Conservation (phyloP, 148 eudicot species). For the Gaultheria prostrata region DNA sequence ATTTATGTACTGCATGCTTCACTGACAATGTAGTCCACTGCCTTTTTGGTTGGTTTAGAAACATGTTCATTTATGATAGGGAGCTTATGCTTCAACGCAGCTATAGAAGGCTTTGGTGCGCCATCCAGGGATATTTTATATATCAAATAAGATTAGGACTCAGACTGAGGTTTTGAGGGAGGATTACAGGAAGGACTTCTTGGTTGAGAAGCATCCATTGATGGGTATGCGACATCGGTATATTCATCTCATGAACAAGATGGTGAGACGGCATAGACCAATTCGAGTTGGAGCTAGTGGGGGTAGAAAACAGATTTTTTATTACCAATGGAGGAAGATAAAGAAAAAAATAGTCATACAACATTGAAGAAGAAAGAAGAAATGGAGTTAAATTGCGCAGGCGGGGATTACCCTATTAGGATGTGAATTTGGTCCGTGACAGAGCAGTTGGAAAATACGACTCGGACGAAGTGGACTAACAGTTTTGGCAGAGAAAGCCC, state of each 20-base stretch:
- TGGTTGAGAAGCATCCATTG: conserved; percentile 60
- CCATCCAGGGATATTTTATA: too few species aligned
- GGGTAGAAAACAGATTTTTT: conserved; percentile 11
- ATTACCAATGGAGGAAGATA: conserved; percentile 5
- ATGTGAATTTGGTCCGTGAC: not conserved
- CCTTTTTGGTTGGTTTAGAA: not conserved
- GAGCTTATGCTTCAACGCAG: too few species aligned
- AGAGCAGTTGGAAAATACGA: not conserved
- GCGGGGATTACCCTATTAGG: not conserved
- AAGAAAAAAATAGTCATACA: not conserved
- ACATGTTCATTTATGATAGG: too few species aligned
- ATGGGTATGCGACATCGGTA: conserved; percentile 67
- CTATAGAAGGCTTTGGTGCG: too few species aligned
- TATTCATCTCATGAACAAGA: conserved; percentile 64
- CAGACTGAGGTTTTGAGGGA: too few species aligned
- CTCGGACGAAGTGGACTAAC: not conserved
- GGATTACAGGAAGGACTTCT: conserved; percentile 52
- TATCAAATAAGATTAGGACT: too few species aligned
- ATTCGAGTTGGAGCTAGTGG: conserved; percentile 12
- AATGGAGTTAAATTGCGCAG: conserved; percentile 1
- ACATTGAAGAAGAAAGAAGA: not conserved
- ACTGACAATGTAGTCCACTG: not conserved
- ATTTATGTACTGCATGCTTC: not conserved
- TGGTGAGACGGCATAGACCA: conserved; percentile 33
- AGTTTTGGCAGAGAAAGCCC: not conserved